phyloP scores from a whole-genome alignment of 805 yeast species.

The Ogataea salicorniae region DNA sequence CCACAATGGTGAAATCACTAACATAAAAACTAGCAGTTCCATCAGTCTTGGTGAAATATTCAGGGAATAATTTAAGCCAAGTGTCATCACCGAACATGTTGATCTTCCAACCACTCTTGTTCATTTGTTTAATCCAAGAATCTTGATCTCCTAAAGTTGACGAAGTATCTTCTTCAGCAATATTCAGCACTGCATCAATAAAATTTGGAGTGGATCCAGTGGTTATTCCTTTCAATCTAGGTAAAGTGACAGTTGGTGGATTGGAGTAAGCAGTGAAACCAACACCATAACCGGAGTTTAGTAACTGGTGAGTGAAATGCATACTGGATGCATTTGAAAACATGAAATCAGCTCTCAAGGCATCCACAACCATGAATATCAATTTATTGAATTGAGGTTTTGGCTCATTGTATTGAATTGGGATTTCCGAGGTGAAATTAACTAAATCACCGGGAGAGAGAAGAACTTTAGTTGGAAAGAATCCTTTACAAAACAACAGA shows the following conservation, averaged over 20 bases:
- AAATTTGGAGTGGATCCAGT: constrained; percentile 95
- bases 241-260: constrained; percentile 96
- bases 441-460: constrained; percentile 53
- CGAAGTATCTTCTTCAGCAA: constrained; percentile 81
- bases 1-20: constrained; percentile 88
- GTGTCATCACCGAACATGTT: constrained; percentile 97
- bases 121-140: constrained; percentile 78
- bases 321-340: constrained; percentile 63
- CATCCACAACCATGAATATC: constrained; percentile 86
- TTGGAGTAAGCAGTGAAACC: constrained; percentile 90
- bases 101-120: constrained; percentile 36
- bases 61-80: constrained; percentile 88
- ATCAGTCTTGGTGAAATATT: constrained; percentile 57
- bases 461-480: constrained; percentile 84
- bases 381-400: constrained; percentile 56
- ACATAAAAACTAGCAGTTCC: constrained; percentile 95
- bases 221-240: constrained; percentile 86
- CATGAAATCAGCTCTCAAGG: constrained; percentile 83
- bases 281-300: constrained; percentile 63
- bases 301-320: constrained; percentile 57
- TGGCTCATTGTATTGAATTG: constrained; percentile 26
- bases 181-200: constrained; percentile 87
- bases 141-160: constrained; percentile 70
- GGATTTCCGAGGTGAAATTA: constrained; percentile 27
- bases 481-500: constrained; percentile 68